Conservation (phyloP, 768 basidiomycete species). For the Sistotremastrum niveocremeum region DNA sequence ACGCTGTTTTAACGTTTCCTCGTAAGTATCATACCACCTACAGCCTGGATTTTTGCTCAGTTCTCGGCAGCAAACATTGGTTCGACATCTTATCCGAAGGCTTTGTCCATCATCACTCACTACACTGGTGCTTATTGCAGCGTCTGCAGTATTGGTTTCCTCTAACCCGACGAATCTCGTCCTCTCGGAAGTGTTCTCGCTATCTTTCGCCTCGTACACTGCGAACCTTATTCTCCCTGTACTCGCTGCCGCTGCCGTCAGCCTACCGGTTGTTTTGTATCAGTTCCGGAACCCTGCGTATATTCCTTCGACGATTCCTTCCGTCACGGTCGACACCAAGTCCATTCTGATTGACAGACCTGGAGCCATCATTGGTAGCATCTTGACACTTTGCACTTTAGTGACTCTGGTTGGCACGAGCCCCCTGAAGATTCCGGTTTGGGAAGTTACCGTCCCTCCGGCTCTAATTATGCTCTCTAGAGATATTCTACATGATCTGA, state of each 20-base stretch:
- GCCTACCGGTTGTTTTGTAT: conserved; percentile 38
- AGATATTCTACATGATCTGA: conserved; percentile 36
- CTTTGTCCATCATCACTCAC: conserved; percentile 13
- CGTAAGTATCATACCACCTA: conserved; percentile 18
- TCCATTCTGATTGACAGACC: conserved; percentile 57
- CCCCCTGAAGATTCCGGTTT: conserved; percentile 65
- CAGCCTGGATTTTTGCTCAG: conserved; percentile 29
- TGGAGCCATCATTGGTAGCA: conserved; percentile 62
- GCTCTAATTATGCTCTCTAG: conserved; percentile 57
- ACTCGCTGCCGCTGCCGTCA: conserved; percentile 43
- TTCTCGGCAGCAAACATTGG: conserved; percentile 22
- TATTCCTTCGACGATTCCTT: conserved; percentile 36
- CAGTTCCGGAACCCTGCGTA: conserved; percentile 46
- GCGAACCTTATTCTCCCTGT: conserved; percentile 78
- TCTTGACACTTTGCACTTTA: conserved; percentile 53
- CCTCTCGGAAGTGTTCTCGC: conserved; percentile 70
- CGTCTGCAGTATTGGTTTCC: conserved; percentile 50
- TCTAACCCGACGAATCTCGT: conserved; percentile 94
- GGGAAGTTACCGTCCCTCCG: conserved; percentile 76
- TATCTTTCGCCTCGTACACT: conserved; percentile 64
- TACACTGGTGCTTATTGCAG: conserved; percentile 19
- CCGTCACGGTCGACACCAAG: conserved; percentile 26
- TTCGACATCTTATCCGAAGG: neutral
- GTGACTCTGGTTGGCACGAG: conserved; percentile 63
- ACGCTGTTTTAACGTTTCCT: neutral